These are phyloP conservation scores for Groenewaldozyma auringiensis DNA, from an alignment of 1,139 yeast genomes.

Conservation along the genomic window DNA sequence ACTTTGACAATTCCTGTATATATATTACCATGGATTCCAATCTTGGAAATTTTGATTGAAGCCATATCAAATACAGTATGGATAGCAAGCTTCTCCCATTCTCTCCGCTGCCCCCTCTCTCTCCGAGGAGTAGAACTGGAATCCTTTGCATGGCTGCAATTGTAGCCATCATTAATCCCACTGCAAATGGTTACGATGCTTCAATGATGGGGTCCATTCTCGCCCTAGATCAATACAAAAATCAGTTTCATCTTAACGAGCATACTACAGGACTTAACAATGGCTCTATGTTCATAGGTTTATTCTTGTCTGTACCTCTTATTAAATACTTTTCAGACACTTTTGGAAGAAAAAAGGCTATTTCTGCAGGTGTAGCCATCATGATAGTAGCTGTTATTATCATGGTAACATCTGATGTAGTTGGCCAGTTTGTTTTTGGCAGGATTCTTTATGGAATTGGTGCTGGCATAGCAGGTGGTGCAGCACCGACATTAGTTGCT, in stretches of 20 bases:
- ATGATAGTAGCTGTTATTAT: slow-evolving; percentile 36
- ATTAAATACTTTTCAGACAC: slow-evolving; percentile 21
- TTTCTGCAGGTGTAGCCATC: slow-evolving; percentile 28
- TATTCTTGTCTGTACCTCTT: slow-evolving; percentile 8
- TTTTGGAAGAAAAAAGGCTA: slow-evolving; percentile 34
- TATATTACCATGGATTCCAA: neutral
- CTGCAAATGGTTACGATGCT: slow-evolving; percentile 8
- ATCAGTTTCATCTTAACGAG: slow-evolving; percentile 6
- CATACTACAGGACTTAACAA: slow-evolving; percentile 29
- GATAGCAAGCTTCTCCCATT: neutral
- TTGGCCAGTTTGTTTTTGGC: slow-evolving; percentile 35
- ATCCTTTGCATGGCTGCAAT: neutral
- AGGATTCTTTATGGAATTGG: slow-evolving; percentile 40
- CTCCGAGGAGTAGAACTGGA: neutral
- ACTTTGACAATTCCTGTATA: neutral
- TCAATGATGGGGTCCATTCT: slow-evolving; percentile 8
- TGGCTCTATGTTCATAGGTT: slow-evolving; percentile 12
- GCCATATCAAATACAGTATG: neutral
- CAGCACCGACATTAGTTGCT: slow-evolving; percentile 37
- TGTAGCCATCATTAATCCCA: slow-evolving; percentile 2
- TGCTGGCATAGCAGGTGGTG: slow-evolving; percentile 29
- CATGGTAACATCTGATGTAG: slow-evolving; percentile 38
- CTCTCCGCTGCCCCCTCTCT: neutral
- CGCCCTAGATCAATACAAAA: slow-evolving; percentile 7
- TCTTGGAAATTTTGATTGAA: neutral